These are phyloP conservation scores for Macrophomina tecta DNA, from an alignment of 2,329 filamentous ascomycete species.

Conservation along the genomic window DNA sequence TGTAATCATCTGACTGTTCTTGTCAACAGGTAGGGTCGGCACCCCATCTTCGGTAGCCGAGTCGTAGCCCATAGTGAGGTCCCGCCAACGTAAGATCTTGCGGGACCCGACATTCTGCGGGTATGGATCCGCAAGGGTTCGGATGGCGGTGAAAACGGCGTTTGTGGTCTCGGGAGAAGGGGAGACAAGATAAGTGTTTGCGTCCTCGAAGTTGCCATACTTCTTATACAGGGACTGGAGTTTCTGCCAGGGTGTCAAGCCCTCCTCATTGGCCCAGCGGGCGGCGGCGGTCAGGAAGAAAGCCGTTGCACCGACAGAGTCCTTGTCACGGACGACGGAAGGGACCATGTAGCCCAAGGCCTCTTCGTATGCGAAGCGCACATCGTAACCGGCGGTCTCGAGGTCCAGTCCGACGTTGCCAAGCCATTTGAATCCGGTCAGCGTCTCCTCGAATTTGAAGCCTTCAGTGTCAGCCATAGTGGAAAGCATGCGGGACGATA, in stretches of 20 bases:
- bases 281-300: constrained; percentile 64
- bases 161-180: constrained; percentile 60
- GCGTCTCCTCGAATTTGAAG: constrained; percentile 64
- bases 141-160: constrained; percentile 61
- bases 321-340: constrained; percentile 67
- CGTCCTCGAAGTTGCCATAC: constrained; percentile 67
- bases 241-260: constrained; percentile 63
- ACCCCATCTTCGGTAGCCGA: constrained; percentile 58
- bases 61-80: constrained; percentile 67
- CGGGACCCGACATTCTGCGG: constrained; percentile 57
- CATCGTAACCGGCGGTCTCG: constrained; percentile 54
- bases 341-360: constrained; percentile 72
- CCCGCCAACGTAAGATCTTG: constrained; percentile 64
- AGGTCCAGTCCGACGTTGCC: constrained; percentile 65
- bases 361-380: constrained; percentile 68
- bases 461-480: constrained; percentile 61
- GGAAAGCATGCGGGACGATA: constrained; percentile 68
- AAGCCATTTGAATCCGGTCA: constrained; percentile 73
- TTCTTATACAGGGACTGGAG: constrained; percentile 62
- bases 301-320: constrained; percentile 66
- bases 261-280: constrained; percentile 56
- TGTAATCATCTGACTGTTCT: constrained; percentile 68
- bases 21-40: constrained; percentile 63
- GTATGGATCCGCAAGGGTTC: constrained; percentile 49
- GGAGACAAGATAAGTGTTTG: constrained; percentile 69